These are phyloP conservation scores for Gardenia jasminoides DNA, from an alignment of 257 asterid species.

Conservation along the genomic window DNA sequence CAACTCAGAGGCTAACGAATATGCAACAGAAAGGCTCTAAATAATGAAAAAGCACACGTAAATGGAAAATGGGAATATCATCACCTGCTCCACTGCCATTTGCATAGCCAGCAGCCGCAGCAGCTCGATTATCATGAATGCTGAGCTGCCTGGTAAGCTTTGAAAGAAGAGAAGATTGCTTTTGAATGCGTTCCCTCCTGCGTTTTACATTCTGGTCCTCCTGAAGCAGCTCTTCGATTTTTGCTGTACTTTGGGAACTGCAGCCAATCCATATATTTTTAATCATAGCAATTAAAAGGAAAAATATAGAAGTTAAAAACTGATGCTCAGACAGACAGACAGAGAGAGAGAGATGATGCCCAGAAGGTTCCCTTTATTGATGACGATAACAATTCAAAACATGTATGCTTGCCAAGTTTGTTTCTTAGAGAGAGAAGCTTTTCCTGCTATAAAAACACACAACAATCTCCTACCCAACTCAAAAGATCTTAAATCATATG, in stretches of 20 bases:
- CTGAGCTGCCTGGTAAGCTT: constrained; percentile 76
- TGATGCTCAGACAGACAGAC: background rate
- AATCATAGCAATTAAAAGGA: constrained; percentile 2
- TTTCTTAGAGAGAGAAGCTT: background rate
- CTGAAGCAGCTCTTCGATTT: constrained; percentile 80
- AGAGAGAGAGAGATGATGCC: background rate
- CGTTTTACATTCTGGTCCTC: constrained; percentile 83
- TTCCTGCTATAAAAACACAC: background rate
- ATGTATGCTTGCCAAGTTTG: background rate
- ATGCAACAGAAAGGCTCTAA: background rate
- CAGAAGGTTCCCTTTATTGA: background rate
- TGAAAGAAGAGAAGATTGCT: constrained; percentile 79
- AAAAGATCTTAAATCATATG: background rate
- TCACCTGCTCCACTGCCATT: constrained; percentile 70
- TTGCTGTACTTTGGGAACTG: constrained; percentile 70
- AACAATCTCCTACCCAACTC: background rate
- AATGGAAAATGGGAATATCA: background rate
- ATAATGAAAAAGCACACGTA: constrained; percentile 7
- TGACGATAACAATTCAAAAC: background rate
- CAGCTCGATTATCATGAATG: constrained; percentile 81
- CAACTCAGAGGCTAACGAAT: background rate
- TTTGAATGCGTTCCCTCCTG: constrained; percentile 71
- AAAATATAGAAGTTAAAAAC: background rate
- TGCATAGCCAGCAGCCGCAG: constrained; percentile 63
- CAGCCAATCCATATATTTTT: constrained; percentile 6